Evolutionary conservation across 805 yeast species (phyloP).

Genomic region (Ogataea corticis): DNA sequence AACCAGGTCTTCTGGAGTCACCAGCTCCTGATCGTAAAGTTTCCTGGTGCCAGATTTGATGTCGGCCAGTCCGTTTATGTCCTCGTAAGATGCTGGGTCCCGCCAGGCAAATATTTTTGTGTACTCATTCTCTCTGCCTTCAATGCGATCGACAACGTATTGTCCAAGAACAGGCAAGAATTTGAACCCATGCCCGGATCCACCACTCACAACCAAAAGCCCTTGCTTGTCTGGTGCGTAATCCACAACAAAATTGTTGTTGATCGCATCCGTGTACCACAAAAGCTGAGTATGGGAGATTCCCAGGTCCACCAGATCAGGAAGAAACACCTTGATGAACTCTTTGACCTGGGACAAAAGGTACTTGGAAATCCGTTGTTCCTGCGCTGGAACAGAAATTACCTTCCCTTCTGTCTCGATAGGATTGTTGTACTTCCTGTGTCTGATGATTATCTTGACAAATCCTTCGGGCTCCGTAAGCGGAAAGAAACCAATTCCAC

Average conservation of each 20-base stretch:
- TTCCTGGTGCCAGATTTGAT: slow-evolving; percentile 13
- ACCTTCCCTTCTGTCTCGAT: slow-evolving; percentile 11
- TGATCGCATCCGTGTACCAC: slow-evolving; percentile 33
- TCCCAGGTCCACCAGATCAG: slow-evolving; percentile 24
- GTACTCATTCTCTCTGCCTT: slow-evolving; percentile 29
- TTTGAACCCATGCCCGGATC: slow-evolving; percentile 36
- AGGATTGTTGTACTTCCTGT: slow-evolving; percentile 35
- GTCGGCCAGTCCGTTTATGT: slow-evolving; percentile 27
- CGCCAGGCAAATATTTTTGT: slow-evolving; percentile 34
- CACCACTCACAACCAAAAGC: slow-evolving; percentile 32
- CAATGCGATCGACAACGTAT: slow-evolving; percentile 31
- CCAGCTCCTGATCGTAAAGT: slow-evolving; percentile 12
- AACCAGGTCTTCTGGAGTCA: slow-evolving; percentile 11
- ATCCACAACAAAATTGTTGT: slow-evolving; percentile 30
- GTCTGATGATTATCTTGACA: slow-evolving; percentile 35
- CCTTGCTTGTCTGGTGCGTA: slow-evolving; percentile 28
- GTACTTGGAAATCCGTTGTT: slow-evolving; percentile 18
- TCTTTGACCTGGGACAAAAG: slow-evolving; percentile 26
- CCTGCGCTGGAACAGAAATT: slow-evolving; percentile 28
- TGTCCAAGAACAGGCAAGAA: slow-evolving; percentile 32
- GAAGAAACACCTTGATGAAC: slow-evolving; percentile 22
- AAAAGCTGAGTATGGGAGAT: slow-evolving; percentile 21
- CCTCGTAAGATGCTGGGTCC: slow-evolving; percentile 19
- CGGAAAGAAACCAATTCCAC: slow-evolving; percentile 36
- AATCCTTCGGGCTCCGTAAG: slow-evolving; percentile 32